A percentile compares a stretch with the other conserved stretches of the same genome.
Evolutionary conservation across 2,329 filamentous ascomycete genomes (phyloP).

Genomic region (Thielaviopsis euricoi): DNA sequence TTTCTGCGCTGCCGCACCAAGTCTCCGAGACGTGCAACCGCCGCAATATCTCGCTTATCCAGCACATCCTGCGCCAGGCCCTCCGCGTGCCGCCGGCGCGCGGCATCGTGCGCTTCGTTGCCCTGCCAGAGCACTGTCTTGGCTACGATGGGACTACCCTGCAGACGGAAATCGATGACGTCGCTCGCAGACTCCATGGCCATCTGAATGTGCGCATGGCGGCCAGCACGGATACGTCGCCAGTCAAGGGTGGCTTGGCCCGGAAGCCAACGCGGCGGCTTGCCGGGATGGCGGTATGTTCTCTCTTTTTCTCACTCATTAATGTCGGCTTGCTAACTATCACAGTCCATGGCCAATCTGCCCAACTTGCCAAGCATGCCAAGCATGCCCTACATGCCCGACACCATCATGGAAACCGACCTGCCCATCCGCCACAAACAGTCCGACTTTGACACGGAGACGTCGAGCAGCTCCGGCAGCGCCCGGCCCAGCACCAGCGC

Average conservation of each 20-base stretch:
- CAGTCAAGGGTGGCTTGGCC: not conserved
- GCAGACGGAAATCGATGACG: constrained; percentile 47
- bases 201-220: constrained; percentile 16
- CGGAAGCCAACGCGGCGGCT: not conserved
- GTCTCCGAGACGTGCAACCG: constrained; percentile 63
- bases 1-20: constrained; percentile 52
- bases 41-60: constrained; percentile 61
- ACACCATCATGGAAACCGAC: not conserved
- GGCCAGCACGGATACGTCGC: not conserved
- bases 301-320: not conserved
- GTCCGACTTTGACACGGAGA: not conserved
- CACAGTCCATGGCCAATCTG: not conserved
- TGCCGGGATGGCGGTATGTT: not conserved
- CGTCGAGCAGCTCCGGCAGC: not conserved
- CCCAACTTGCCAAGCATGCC: not conserved
- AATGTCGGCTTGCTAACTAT: not conserved
- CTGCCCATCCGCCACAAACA: not conserved
- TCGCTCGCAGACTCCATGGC: constrained; percentile 22
- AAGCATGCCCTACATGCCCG: not conserved
- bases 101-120: constrained; percentile 56
- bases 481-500: not conserved
- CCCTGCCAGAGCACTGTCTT: constrained; percentile 53
- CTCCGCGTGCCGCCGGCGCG: constrained; percentile 49
- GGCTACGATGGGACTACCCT: constrained; percentile 57
- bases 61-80: constrained; percentile 55